Evolutionary conservation across 768 basidiomycete species (phyloP).

Genomic region (Panaeolus papilionaceus): DNA sequence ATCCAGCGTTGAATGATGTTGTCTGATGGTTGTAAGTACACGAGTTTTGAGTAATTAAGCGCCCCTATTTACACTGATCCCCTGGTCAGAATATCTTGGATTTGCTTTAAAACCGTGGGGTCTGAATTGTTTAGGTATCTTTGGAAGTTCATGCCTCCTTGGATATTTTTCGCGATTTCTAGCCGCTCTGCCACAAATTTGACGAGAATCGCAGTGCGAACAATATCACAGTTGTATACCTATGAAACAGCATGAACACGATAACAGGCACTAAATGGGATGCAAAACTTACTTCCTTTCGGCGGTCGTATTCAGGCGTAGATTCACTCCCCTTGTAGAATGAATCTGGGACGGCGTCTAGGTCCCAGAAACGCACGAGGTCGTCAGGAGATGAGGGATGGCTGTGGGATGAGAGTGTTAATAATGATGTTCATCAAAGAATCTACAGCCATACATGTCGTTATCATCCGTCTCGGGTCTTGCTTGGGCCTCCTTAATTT

Average conservation of each 20-base stretch:
- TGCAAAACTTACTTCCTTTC: constrained; percentile 61
- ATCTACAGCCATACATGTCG: constrained; percentile 21
- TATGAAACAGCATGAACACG: constrained; percentile 37
- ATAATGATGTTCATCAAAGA: not conserved
- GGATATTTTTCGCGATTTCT: constrained; percentile 65
- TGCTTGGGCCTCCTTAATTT: constrained; percentile 75
- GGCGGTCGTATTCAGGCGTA: constrained; percentile 78
- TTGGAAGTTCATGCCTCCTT: constrained; percentile 67
- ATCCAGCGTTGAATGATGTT: not conserved
- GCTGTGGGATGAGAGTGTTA: constrained; percentile 14
- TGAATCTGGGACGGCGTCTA: constrained; percentile 58
- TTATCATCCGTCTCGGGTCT: constrained; percentile 37
- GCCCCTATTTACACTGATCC: constrained; percentile 6
- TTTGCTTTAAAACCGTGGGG: constrained; percentile 74
- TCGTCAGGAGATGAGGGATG: constrained; percentile 43
- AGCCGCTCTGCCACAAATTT: constrained; percentile 62
- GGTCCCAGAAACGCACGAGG: constrained; percentile 74
- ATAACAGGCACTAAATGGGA: constrained; percentile 10
- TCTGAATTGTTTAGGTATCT: constrained; percentile 72
- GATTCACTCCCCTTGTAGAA: constrained; percentile 71
- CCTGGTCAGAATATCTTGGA: constrained; percentile 56
- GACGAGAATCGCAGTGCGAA: constrained; percentile 71
- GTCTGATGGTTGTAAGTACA: not conserved
- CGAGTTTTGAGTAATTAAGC: not conserved
- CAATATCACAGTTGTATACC: constrained; percentile 75